A percentile compares a stretch with the other conserved stretches of the same genome.
phyloP scores from a whole-genome alignment of 208 protist species.

The Crithidia mellificae region DNA sequence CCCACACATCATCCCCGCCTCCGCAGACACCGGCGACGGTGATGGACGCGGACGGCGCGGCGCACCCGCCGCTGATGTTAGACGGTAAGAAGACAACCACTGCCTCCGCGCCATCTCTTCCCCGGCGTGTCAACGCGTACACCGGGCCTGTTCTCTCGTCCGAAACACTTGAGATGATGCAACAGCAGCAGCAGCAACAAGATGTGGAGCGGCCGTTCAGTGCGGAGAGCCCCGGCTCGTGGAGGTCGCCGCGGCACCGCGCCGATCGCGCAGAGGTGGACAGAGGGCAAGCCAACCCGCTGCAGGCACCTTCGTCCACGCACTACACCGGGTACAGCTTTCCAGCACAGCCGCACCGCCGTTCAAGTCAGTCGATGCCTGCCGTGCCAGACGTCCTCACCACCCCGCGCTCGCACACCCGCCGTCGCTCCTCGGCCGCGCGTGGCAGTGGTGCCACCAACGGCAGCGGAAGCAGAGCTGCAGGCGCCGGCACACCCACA shows the following conservation, averaged over 20 bases:
- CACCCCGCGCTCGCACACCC: not conserved
- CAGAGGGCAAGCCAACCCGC: not conserved
- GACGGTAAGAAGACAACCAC: too few species aligned
- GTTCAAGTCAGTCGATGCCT: not conserved
- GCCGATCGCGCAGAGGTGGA: not conserved
- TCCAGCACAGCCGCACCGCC: not conserved
- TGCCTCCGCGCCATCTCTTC: too few species aligned
- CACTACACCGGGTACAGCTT: too few species aligned
- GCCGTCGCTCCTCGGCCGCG: not conserved
- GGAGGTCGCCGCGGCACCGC: not conserved
- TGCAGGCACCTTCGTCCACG: not conserved
- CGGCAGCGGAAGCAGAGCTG: not conserved
- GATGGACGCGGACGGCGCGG: not conserved
- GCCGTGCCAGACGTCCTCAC: slow-evolving; percentile 12
- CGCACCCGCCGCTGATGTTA: not conserved
- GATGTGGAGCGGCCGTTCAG: not conserved
- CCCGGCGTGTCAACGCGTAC: not conserved
- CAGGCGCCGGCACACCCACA: not conserved
- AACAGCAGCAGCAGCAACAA: not conserved
- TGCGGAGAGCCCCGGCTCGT: not conserved
- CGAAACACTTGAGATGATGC: not conserved
- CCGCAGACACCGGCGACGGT: slow-evolving; percentile 6
- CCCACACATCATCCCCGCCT: slow-evolving; percentile 2
- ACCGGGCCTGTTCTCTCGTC: not conserved
- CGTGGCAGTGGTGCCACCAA: not conserved